Percentiles rank a stretch among this genome's conserved stretches.
These are phyloP conservation scores for Albizia julibrissin DNA, from an alignment of 306 rosid genomes.

Conservation along the genomic window DNA sequence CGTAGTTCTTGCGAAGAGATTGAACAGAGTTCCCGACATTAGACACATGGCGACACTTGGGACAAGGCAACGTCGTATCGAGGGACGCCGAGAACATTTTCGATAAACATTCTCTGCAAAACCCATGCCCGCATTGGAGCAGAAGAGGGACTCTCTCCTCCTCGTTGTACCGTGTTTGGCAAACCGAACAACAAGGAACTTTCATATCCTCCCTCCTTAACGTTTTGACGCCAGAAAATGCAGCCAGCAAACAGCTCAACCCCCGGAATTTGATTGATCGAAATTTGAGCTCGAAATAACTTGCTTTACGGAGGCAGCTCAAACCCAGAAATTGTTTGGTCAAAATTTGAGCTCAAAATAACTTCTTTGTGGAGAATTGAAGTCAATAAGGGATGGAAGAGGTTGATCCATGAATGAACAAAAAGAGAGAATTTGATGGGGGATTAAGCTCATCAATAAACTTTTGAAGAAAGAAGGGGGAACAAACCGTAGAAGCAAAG, in stretches of 20 bases:
- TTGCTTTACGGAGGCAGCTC: not conserved
- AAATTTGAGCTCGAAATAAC: conserved; percentile 16
- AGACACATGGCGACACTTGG: conserved; percentile 89
- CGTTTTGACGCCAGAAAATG: not conserved
- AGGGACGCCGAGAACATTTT: conserved; percentile 72
- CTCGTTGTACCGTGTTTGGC: conserved; percentile 97
- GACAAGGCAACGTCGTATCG: conserved; percentile 79
- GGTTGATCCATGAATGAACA: conserved; percentile 45
- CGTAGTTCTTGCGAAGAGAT: conserved; percentile 83
- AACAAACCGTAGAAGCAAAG: not conserved
- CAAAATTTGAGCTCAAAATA: conserved; percentile 10
- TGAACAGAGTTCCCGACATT: conserved; percentile 86
- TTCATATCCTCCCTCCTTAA: conserved; percentile 46
- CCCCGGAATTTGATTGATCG: not conserved
- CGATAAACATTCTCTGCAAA: conserved; percentile 86
- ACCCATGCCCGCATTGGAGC: conserved; percentile 97
- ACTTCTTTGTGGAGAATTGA: conserved; percentile 10
- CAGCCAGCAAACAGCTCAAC: conserved; percentile 13
- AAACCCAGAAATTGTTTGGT: conserved; percentile 11
- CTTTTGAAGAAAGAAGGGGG: not conserved
- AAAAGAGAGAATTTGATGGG: not conserved
- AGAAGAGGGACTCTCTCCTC: conserved; percentile 95
- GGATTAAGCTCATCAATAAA: conserved; percentile 6
- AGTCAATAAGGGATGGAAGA: not conserved
- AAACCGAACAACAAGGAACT: conserved; percentile 93